Base-by-base conservation (phyloP, 169 alveolate genomes). In the Eimeria falciformis region DNA sequence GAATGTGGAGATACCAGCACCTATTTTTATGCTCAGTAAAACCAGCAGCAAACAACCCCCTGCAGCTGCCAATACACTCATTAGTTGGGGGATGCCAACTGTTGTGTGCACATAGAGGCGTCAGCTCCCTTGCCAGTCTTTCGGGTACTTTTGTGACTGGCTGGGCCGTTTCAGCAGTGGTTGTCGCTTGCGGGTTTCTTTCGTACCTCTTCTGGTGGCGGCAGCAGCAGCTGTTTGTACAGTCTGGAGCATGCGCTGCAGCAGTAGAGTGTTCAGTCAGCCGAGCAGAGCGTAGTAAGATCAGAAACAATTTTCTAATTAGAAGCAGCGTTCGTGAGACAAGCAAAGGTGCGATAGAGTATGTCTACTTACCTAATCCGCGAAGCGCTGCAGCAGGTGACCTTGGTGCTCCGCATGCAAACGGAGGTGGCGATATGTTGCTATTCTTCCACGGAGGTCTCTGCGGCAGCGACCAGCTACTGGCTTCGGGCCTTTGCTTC, bases 381-480 rank as follows among this genome's bases (percentile, higher is more conserved):
- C 43, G 23, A 29, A 4, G 25, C 3, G n/a, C 79, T 9, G 79
- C 79, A 68, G 79, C 79, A 68, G 43, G 12, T 23, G 43, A 21
- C 12, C 50, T 47, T n/a, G n/a, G n/a, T n/a, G n/a, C n/a, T n/a
- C n/a, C n/a, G n/a, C n/a, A n/a, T n/a, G n/a, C n/a, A 0, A 21
- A 7, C 21, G 79, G 46, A 14, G 79, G n/a, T n/a, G 83, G 83
- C 43, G 83, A 73, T 58, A 29, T 43, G 33, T n/a, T 73, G 83
- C 53, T 73, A 37, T 73, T 73, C 58, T 73, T 73, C 53, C 83
- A 73, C 25, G 83, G 83, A 4, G 83, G 83, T 0, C 83, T 73
- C 14, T 73, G 83, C 43, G 83, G 83, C 37, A 73, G 83, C 56
- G 83, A 73, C 58, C 83, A 73, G 83, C 83, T 73, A 0, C 83